phyloP scores from a whole-genome alignment of 1,139 yeast species.

The Chernovozyma sophiae-reginae region DNA sequence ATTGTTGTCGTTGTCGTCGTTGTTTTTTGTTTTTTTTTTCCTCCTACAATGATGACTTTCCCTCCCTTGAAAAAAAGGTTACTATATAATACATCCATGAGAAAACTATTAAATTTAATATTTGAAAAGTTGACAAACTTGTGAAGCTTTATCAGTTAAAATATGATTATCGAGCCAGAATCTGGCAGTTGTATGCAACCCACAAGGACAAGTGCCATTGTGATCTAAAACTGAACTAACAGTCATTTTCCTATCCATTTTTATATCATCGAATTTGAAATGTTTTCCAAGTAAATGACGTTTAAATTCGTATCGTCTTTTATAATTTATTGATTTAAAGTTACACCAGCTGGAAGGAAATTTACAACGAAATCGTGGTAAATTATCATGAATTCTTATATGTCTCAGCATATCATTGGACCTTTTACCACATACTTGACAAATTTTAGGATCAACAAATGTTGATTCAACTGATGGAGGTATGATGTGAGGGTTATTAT shows the following conservation, averaged over 20 bases:
- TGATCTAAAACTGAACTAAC: slow-evolving; percentile 39
- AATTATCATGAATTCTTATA: slow-evolving; percentile 43
- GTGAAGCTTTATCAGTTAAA: slow-evolving; percentile 20
- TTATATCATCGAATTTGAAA: slow-evolving; percentile 41
- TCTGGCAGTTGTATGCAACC: slow-evolving; percentile 28
- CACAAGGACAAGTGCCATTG: slow-evolving; percentile 45
- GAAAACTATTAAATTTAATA: too few species aligned
- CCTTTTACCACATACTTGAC: slow-evolving; percentile 22
- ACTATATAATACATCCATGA: too few species aligned
- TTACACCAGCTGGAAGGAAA: slow-evolving; percentile 40
- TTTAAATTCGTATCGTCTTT: slow-evolving; percentile 47
- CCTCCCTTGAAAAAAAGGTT: too few species aligned
- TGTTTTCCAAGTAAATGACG: slow-evolving; percentile 44
- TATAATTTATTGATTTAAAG: slow-evolving; percentile 43
- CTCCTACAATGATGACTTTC: too few species aligned
- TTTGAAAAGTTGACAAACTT: slow-evolving; percentile 16
- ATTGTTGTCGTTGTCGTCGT: too few species aligned
- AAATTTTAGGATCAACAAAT: slow-evolving; percentile 9
- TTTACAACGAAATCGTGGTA: slow-evolving; percentile 44
- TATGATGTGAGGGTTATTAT: slow-evolving; percentile 19
- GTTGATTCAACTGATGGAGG: slow-evolving; percentile 21
- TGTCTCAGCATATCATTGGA: slow-evolving; percentile 23
- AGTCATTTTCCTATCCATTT: slow-evolving; percentile 34
- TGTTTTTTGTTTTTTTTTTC: too few species aligned
- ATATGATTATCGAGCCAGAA: slow-evolving; percentile 44